Base-by-base conservation (phyloP, 768 basidiomycete species). In the Daedalea quercina region DNA sequence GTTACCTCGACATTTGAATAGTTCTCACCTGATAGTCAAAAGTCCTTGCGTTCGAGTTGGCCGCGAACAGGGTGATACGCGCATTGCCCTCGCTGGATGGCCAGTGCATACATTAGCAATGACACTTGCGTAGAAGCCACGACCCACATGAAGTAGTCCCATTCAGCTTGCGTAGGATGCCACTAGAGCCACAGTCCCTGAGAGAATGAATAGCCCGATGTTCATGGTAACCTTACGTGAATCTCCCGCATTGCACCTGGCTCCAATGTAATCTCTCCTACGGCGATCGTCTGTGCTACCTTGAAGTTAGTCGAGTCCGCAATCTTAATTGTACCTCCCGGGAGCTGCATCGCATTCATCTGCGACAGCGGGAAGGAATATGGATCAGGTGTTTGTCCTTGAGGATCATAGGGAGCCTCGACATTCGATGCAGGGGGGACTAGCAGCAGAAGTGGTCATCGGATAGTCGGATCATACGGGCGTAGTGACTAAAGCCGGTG, bases 161-260 rank as follows among this genome's bases (percentile, higher is more conserved):
- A 84, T 65, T 83, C 82, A 50, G 79, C 76, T 63, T 79, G 69
- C 12, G 77, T 82, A 3, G 84, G 83, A 60, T 85, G 84, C 84
- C 84, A 85, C 78, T 82, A 40, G n/a, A n/a, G n/a, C n/a, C n/a
- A n/a, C n/a, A n/a, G n/a, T n/a, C n/a, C n/a, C n/a, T n/a, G n/a
- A n/a, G n/a, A n/a, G n/a, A n/a, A n/a, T n/a, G n/a, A n/a, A n/a
- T n/a, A n/a, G n/a, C n/a, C n/a, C n/a, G n/a, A n/a, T n/a, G n/a
- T n/a, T 50, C 12, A 25, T 24, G 47, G 23, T 8, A 33, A 17
- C 61, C 74, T 58, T 64, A 79, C 79, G 65, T 82, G 81, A 52
- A 84, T 73, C 55, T 81, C 81, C 53, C 79, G 69, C 60, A 80
- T 77, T 48, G 73, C 80, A 41, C 80, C 80, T 9, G 78, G 76